Evolutionary conservation across 2,329 filamentous ascomycete species (phyloP).

Genomic region (Helminthosporium solani): DNA sequence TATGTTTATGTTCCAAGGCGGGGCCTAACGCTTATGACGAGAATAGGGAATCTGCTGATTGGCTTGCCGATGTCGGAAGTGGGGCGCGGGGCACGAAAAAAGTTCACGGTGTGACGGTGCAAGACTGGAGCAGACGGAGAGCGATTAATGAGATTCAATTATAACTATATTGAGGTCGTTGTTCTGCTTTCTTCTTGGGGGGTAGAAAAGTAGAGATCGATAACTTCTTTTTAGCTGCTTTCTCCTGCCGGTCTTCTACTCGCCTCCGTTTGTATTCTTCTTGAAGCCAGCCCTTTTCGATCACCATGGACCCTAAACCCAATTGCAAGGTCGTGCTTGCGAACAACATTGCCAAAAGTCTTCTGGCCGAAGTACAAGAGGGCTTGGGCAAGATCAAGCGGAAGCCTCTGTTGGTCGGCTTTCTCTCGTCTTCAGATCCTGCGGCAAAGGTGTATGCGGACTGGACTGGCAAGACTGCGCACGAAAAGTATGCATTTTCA

Average conservation of each 20-base stretch:
- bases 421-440: slow-evolving; percentile 88
- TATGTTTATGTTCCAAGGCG: slow-evolving; percentile 1
- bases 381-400: slow-evolving; percentile 71
- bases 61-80: slow-evolving; percentile 21
- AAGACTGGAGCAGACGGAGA: too few species aligned
- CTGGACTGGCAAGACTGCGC: slow-evolving; percentile 94
- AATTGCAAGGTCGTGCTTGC: slow-evolving; percentile 92
- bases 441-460: slow-evolving; percentile 92
- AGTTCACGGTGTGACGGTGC: not conserved
- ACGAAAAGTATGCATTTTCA: slow-evolving; percentile 75
- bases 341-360: slow-evolving; percentile 78
- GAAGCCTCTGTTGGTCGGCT: slow-evolving; percentile 80
- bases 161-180: not conserved
- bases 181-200: too few species aligned
- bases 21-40: not conserved
- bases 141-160: too few species aligned
- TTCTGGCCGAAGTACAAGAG: slow-evolving; percentile 75
- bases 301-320: slow-evolving; percentile 25
- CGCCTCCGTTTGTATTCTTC: slow-evolving; percentile 4
- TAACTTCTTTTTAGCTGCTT: slow-evolving; percentile 1
- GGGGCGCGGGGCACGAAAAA: slow-evolving; percentile 12
- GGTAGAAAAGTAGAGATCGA: too few species aligned
- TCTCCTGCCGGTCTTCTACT: slow-evolving; percentile 1
- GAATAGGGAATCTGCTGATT: slow-evolving; percentile 16
- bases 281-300: not conserved